phyloP scores from a whole-genome alignment of 1,284 basidiomycete genomes.

The Heterobasidion irregulare region DNA sequence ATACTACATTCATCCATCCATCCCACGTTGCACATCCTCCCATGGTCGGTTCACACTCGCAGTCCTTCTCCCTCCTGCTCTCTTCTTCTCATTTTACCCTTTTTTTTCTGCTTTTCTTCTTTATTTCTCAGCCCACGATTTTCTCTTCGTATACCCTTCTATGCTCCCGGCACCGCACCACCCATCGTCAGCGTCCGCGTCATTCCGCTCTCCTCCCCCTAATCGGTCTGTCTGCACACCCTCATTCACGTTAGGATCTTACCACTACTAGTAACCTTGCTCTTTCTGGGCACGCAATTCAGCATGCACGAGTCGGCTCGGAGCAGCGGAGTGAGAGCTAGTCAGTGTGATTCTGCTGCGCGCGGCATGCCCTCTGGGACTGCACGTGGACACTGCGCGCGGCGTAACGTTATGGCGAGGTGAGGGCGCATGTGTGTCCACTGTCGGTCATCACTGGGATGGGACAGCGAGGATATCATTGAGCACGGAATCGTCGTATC shows the following conservation, averaged over 20 bases:
- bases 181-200: background rate
- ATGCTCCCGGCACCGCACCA: background rate
- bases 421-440: too few relatives aligned
- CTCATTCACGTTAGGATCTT: background rate
- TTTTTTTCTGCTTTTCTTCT: background rate
- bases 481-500: too few relatives aligned
- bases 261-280: background rate
- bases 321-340: too few relatives aligned
- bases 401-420: too few relatives aligned
- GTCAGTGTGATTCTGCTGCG: too few relatives aligned
- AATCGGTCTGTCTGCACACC: background rate
- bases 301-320: too few relatives aligned
- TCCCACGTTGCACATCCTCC: constrained; percentile 10
- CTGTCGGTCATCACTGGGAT: too few relatives aligned
- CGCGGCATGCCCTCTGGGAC: too few relatives aligned
- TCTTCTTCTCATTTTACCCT: background rate
- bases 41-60: background rate
- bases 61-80: background rate
- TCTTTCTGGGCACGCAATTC: too few relatives aligned
- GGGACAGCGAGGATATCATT: too few relatives aligned
- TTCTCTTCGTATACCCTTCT: background rate
- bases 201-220: background rate
- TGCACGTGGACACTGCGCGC: too few relatives aligned
- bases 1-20: constrained; percentile 1
- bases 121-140: background rate